A percentile compares a stretch with the other conserved stretches of the same genome.
Evolutionary conservation across 1,139 yeast genomes (phyloP).

Genomic region (Nadsonia commutata): DNA sequence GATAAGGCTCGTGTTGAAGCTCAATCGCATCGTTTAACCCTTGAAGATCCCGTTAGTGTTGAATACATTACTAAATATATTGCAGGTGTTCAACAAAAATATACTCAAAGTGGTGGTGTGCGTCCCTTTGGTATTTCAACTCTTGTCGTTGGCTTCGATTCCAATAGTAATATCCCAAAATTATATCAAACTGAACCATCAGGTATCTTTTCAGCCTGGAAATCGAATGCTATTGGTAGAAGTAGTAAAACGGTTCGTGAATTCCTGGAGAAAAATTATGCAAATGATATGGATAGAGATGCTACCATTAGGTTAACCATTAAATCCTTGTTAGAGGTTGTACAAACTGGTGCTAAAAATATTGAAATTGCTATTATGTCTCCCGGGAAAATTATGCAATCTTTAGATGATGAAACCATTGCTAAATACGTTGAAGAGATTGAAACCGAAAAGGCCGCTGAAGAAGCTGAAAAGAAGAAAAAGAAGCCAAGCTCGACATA

Average conservation of each 20-base stretch:
- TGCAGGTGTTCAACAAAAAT: constrained; percentile 93
- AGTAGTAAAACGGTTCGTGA: constrained; percentile 92
- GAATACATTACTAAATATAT: constrained; percentile 89
- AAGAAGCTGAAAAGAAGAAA: constrained; percentile 79
- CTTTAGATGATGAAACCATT: constrained; percentile 50
- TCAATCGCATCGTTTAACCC: constrained; percentile 83
- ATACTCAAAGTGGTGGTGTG: constrained; percentile 97
- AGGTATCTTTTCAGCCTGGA: constrained; percentile 98
- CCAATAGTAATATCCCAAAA: constrained; percentile 64
- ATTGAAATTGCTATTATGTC: constrained; percentile 83
- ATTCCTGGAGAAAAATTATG: constrained; percentile 81
- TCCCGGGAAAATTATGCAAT: constrained; percentile 37
- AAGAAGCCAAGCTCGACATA: constrained; percentile 24
- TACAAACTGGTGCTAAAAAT: constrained; percentile 94
- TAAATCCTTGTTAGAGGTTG: constrained; percentile 83
- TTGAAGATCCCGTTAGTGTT: constrained; percentile 86
- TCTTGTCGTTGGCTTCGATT: constrained; percentile 88
- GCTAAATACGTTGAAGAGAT: constrained; percentile 65
- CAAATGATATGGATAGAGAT: constrained; percentile 55
- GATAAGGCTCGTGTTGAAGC: constrained; percentile 96
- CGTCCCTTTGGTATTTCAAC: constrained; percentile 94
- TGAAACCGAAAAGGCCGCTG: constrained; percentile 83
- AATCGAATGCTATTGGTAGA: constrained; percentile 94
- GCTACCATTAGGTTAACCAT: constrained; percentile 72
- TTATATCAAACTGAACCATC: constrained; percentile 94